Percentiles rank a stretch among this genome's conserved stretches.
Conservation (phyloP, 306 rosid species). For the Pueraria montana region DNA sequence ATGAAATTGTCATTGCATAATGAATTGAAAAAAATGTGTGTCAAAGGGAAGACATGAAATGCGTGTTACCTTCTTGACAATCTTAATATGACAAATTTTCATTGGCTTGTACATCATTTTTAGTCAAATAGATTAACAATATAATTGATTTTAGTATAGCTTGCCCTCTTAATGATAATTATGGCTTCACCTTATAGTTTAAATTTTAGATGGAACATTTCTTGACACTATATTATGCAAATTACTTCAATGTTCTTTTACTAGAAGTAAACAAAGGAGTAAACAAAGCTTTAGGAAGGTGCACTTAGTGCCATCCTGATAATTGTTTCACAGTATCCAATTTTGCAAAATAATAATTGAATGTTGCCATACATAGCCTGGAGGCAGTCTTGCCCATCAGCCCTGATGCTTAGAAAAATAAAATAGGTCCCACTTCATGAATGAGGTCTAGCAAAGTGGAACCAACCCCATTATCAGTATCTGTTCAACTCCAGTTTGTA, state of each 20-base stretch:
- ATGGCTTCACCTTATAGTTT: not conserved
- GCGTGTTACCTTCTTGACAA: not conserved
- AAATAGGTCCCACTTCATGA: constrained; percentile 1
- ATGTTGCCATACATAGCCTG: constrained; percentile 20
- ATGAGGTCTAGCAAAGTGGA: not conserved
- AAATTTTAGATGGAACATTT: not conserved
- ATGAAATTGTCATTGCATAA: constrained; percentile 30
- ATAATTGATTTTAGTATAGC: not conserved
- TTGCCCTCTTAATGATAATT: constrained; percentile 6
- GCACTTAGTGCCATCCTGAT: not conserved
- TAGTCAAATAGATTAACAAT: not conserved
- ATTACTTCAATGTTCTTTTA: constrained; percentile 9
- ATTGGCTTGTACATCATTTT: not conserved
- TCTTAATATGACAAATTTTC: constrained; percentile 24
- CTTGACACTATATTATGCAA: not conserved
- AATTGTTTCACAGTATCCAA: not conserved
- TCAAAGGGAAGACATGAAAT: constrained; percentile 6
- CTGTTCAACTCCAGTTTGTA: not conserved
- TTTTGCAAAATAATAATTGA: not conserved
- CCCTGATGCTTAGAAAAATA: not conserved
- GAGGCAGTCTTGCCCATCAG: not conserved
- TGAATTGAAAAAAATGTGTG: constrained; percentile 39
- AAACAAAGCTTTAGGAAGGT: not conserved
- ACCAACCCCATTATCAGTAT: not conserved
- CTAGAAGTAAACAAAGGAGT: not conserved